phyloP scores from a whole-genome alignment of 768 basidiomycete genomes.

The Rickenella mellea region DNA sequence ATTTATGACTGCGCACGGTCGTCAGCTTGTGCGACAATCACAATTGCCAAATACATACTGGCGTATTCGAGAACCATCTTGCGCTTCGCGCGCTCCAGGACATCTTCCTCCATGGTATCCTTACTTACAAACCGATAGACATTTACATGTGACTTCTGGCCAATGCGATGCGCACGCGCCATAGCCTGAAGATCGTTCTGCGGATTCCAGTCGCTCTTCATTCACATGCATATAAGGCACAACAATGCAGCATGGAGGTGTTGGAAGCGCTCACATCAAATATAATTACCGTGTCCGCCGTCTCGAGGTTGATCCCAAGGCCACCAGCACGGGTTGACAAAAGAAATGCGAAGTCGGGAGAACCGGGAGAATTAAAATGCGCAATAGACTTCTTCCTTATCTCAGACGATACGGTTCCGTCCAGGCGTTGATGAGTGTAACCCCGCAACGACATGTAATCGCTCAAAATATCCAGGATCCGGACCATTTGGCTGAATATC shows the following conservation, averaged over 20 bases:
- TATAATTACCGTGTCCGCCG: slow-evolving; percentile 97
- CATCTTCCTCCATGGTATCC: slow-evolving; percentile 99
- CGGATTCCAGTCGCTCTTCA: slow-evolving; percentile 94
- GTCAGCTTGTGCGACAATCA: not conserved
- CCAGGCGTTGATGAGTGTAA: slow-evolving; percentile 88
- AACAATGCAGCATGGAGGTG: not conserved
- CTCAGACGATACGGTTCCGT: slow-evolving; percentile 93
- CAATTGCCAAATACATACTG: slow-evolving; percentile 48
- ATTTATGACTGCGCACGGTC: slow-evolving; percentile 71
- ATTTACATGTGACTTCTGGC: slow-evolving; percentile 96
- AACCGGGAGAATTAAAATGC: slow-evolving; percentile 90
- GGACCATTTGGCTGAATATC: slow-evolving; percentile 99
- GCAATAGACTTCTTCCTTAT: slow-evolving; percentile 91
- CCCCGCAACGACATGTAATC: slow-evolving; percentile 91
- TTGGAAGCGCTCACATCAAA: slow-evolving; percentile 68
- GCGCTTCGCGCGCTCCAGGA: slow-evolving; percentile 94
- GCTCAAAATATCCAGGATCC: slow-evolving; percentile 96
- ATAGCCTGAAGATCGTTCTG: slow-evolving; percentile 98
- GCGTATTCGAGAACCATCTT: slow-evolving; percentile 99
- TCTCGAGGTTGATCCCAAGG: slow-evolving; percentile 96
- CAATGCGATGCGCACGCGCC: slow-evolving; percentile 98
- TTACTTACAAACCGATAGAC: slow-evolving; percentile 98
- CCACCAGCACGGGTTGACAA: slow-evolving; percentile 96
- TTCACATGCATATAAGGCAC: not conserved
- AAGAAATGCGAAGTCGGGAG: slow-evolving; percentile 93